phyloP scores from a whole-genome alignment of 495 filamentous ascomycete genomes.

The Chaetomium tenue region DNA sequence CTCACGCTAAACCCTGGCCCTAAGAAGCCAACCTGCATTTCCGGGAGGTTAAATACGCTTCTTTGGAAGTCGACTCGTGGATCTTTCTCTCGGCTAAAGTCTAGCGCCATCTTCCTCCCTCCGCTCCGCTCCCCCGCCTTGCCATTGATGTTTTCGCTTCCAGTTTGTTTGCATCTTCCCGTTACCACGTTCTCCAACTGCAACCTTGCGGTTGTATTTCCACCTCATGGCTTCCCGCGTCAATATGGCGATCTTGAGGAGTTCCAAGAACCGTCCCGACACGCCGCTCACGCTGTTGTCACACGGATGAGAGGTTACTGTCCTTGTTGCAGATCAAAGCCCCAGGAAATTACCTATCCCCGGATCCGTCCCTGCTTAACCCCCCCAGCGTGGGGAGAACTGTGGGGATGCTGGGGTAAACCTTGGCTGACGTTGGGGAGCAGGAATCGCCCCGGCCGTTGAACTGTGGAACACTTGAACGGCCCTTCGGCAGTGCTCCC shows the following conservation, averaged over 20 bases:
- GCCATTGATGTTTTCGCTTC: slow-evolving; percentile 7
- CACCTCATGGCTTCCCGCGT: slow-evolving; percentile 15
- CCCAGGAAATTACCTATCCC: not conserved
- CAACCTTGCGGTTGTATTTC: not conserved
- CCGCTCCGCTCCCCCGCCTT: slow-evolving; percentile 23
- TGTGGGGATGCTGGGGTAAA: slow-evolving; percentile 13
- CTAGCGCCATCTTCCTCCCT: slow-evolving; percentile 21
- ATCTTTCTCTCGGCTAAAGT: slow-evolving; percentile 27
- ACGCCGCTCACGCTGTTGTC: not conserved
- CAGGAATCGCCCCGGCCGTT: not conserved
- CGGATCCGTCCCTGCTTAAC: not conserved
- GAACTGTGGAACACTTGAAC: not conserved
- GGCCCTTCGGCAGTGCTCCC: not conserved
- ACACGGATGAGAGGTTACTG: not conserved
- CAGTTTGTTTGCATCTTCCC: slow-evolving; percentile 9
- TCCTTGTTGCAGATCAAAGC: not conserved
- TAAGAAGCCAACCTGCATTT: not conserved
- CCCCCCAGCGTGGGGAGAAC: not conserved
- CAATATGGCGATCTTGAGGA: not conserved
- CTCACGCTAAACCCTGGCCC: slow-evolving; percentile 19
- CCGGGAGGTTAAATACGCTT: slow-evolving; percentile 10
- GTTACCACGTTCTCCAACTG: slow-evolving; percentile 12
- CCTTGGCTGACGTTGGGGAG: not conserved
- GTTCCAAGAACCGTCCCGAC: not conserved
- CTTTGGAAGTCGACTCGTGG: slow-evolving; percentile 12